These are phyloP conservation scores for Cichorium intybus DNA, from an alignment of 140 eudicot species.

Conservation along the genomic window DNA sequence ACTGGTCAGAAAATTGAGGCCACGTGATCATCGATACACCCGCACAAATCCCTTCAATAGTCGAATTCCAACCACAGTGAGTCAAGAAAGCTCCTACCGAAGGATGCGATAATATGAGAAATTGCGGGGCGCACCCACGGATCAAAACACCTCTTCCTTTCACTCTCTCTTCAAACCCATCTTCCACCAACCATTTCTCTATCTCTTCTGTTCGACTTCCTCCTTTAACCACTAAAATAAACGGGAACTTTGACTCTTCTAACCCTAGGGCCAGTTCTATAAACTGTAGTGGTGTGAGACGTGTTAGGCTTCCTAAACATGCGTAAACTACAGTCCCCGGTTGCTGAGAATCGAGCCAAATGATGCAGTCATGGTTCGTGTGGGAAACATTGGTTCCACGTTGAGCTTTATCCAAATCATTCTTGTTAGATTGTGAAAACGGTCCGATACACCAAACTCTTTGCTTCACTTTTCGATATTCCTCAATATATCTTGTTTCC, in stretches of 20 bases:
- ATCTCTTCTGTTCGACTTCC: conserved; percentile 30
- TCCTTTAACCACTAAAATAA: conserved; percentile 33
- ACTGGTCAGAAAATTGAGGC: conserved; percentile 61
- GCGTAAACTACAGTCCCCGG: conserved; percentile 32
- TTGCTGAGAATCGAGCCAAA: conserved; percentile 48
- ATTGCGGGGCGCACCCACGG: conserved; percentile 46
- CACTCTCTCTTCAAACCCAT: conserved; percentile 34
- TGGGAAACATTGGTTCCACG: conserved; percentile 40
- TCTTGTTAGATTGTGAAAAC: conserved; percentile 38
- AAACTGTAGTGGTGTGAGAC: conserved; percentile 28
- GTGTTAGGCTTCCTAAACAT: conserved; percentile 49
- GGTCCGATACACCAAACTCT: conserved; percentile 63
- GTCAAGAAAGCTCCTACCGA: conserved; percentile 45
- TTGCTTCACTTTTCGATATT: conserved; percentile 22
- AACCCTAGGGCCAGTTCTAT: conserved; percentile 52
- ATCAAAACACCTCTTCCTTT: conserved; percentile 38
- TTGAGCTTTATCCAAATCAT: conserved; percentile 40
- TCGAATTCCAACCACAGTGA: conserved; percentile 66
- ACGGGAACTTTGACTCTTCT: conserved; percentile 32
- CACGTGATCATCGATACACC: conserved; percentile 55
- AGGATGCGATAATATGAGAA: conserved; percentile 33
- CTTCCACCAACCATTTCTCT: conserved; percentile 39
- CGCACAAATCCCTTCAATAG: conserved; percentile 44
- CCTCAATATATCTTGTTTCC: conserved; percentile 30
- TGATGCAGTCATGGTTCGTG: conserved; percentile 11